phyloP scores from a whole-genome alignment of 257 asterid genomes.

The Ophiorrhiza pumila region DNA sequence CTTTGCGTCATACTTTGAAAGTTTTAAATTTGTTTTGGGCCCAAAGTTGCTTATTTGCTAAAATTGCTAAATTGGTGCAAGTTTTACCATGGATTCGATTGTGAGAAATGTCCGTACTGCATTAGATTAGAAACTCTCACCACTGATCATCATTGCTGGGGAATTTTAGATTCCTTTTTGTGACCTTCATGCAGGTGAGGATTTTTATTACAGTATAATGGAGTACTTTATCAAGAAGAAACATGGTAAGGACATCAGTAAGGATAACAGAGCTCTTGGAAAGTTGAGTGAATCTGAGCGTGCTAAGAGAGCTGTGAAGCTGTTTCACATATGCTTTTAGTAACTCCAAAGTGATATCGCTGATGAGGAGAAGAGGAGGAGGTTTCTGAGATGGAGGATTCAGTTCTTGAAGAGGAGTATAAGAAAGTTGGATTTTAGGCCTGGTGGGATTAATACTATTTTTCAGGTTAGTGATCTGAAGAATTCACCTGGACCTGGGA shows the following conservation, averaged over 20 bases:
- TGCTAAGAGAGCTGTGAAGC: too few relatives aligned
- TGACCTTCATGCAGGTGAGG: constrained; percentile 57
- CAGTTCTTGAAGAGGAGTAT: constrained; percentile 69
- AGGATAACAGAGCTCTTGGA: too few relatives aligned
- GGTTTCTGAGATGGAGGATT: constrained; percentile 67
- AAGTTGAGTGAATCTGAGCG: too few relatives aligned
- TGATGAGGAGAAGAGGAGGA: constrained; percentile 71
- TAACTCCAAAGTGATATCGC: too few relatives aligned
- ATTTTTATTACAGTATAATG: constrained; percentile 77
- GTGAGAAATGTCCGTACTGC: too few relatives aligned
- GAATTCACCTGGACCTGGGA: too few relatives aligned
- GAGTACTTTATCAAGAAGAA: constrained; percentile 76
- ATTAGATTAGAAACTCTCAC: too few relatives aligned
- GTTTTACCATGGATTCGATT: too few relatives aligned
- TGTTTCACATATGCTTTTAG: too few relatives aligned
- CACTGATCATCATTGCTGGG: background rate
- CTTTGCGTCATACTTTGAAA: too few relatives aligned
- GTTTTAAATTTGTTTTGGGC: too few relatives aligned
- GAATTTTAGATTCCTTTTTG: background rate
- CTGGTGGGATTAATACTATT: constrained; percentile 64
- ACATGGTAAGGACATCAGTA: constrained; percentile 86
- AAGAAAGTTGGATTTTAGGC: constrained; percentile 65
- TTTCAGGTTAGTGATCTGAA: constrained; percentile 84
- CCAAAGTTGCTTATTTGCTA: background rate
- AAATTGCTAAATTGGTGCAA: too few relatives aligned